Evolutionary conservation across 306 rosid genomes (phyloP).

Genomic region (Senna tora): DNA sequence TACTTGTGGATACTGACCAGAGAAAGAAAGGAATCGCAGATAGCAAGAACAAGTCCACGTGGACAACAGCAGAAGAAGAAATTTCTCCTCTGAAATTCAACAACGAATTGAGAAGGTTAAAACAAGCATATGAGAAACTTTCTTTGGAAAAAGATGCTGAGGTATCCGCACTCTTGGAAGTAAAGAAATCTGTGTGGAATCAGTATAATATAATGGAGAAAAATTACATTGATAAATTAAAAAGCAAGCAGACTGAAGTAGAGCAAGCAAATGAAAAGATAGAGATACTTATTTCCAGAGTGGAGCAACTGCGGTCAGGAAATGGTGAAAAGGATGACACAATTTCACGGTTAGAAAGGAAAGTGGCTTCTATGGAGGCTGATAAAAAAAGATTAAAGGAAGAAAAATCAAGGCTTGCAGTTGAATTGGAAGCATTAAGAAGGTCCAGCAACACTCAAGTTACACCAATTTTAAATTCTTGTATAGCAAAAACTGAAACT

Average conservation of each 20-base stretch:
- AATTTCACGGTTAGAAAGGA: slow-evolving; percentile 50
- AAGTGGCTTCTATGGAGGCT: slow-evolving; percentile 55
- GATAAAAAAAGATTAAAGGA: slow-evolving; percentile 60
- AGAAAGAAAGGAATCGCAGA: slow-evolving; percentile 20
- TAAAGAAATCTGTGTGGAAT: slow-evolving; percentile 81
- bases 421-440: slow-evolving; percentile 59
- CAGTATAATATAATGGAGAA: slow-evolving; percentile 71
- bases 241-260: slow-evolving; percentile 55
- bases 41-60: slow-evolving; percentile 33
- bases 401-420: slow-evolving; percentile 54
- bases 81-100: slow-evolving; percentile 31
- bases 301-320: slow-evolving; percentile 68
- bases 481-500: slow-evolving; percentile 40
- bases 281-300: slow-evolving; percentile 52
- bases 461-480: slow-evolving; percentile 59
- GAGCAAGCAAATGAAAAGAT: slow-evolving; percentile 55
- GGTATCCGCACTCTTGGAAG: slow-evolving; percentile 62
- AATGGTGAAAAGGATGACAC: slow-evolving; percentile 61
- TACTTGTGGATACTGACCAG: slow-evolving; percentile 27
- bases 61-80: slow-evolving; percentile 37
- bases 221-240: slow-evolving; percentile 52
- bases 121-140: slow-evolving; percentile 64
- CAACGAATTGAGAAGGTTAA: slow-evolving; percentile 52
- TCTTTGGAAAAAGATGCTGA: slow-evolving; percentile 63
- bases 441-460: slow-evolving; percentile 44